These are phyloP conservation scores for Parascedosporium putredinis DNA, from an alignment of 2,329 filamentous ascomycete genomes.

Conservation along the genomic window DNA sequence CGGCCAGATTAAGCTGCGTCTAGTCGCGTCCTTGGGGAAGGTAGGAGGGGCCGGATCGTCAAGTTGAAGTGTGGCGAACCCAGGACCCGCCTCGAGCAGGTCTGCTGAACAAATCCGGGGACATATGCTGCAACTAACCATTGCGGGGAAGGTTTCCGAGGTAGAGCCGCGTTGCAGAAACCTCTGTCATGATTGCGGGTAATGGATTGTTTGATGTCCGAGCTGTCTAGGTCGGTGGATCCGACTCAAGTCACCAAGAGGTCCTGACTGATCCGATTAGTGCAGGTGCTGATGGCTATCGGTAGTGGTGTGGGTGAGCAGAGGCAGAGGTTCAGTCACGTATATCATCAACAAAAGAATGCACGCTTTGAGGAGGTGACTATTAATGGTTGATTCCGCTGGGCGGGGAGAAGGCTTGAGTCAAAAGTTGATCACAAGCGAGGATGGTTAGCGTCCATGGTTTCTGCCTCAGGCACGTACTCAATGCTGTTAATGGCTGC, in stretches of 20 bases:
- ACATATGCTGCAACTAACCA: constrained; percentile 49
- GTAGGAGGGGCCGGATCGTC: constrained; percentile 8
- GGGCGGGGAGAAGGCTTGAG: too few relatives aligned
- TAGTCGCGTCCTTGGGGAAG: neutral
- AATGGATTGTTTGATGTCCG: neutral
- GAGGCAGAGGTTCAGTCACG: constrained; percentile 2
- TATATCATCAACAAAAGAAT: neutral
- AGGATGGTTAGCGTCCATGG: too few relatives aligned
- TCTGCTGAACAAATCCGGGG: neutral
- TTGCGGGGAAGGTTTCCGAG: constrained; percentile 94
- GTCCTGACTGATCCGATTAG: neutral
- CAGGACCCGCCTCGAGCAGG: neutral
- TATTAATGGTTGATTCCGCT: too few relatives aligned
- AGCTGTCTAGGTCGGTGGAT: neutral
- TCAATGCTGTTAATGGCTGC: too few relatives aligned
- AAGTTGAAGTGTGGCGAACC: neutral
- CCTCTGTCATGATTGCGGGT: constrained; percentile 61
- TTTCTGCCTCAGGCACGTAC: too few relatives aligned
- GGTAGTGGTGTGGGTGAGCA: neutral
- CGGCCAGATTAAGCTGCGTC: neutral
- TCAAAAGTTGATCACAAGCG: too few relatives aligned
- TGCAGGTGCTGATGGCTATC: neutral
- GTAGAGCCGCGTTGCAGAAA: constrained; percentile 91
- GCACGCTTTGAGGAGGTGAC: neutral
- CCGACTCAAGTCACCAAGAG: too few relatives aligned